phyloP scores from a whole-genome alignment of 1,139 yeast species.

The Suhomyces yuchorum region DNA sequence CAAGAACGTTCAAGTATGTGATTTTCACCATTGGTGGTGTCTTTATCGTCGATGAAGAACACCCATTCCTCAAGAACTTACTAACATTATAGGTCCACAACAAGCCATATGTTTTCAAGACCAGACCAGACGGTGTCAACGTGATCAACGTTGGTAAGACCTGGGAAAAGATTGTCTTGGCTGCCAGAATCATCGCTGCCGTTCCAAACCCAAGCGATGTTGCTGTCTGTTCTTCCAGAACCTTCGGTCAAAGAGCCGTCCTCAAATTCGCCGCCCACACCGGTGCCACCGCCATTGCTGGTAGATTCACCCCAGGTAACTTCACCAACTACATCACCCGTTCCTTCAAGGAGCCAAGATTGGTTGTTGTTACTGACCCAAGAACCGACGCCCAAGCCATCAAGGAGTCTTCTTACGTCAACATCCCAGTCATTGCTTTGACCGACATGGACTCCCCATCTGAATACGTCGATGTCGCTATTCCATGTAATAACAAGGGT shows the following conservation, averaged over 20 bases:
- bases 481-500: conserved; percentile 99
- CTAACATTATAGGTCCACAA: conserved; percentile 82
- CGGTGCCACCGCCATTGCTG: conserved; percentile 99
- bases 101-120: conserved; percentile 98
- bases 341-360: conserved; percentile 99
- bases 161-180: conserved; percentile 99
- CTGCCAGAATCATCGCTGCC: conserved; percentile 99
- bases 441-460: conserved; percentile 99
- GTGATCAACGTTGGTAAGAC: conserved; percentile 98
- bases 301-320: conserved; percentile 99
- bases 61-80: conserved; percentile 17
- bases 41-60: not conserved
- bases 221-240: conserved; percentile 98
- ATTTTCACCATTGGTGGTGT: not conserved
- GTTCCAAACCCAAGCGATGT: conserved; percentile 98
- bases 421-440: conserved; percentile 99
- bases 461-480: conserved; percentile 98
- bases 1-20: conserved; percentile 97
- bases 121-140: conserved; percentile 99
- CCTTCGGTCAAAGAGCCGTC: conserved; percentile 99
- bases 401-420: conserved; percentile 99
- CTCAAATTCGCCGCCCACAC: conserved; percentile 99
- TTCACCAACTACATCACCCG: conserved; percentile 99
- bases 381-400: conserved; percentile 99
- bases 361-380: conserved; percentile 99